Conservation (phyloP, 1,284 basidiomycete genomes). For the Exobasidium rhododendri region DNA sequence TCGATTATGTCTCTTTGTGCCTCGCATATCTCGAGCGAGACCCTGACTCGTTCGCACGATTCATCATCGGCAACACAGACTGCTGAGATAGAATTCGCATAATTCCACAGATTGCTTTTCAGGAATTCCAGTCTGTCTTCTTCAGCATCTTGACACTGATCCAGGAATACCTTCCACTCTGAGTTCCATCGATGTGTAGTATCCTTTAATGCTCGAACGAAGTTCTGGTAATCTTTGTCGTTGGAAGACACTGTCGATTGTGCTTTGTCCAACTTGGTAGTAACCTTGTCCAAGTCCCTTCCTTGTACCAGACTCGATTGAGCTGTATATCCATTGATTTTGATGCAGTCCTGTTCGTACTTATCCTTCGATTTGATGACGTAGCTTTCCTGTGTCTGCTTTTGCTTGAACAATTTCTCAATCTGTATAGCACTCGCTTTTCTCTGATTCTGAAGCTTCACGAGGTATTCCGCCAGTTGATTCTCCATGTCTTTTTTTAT, state of each 20-base stretch:
- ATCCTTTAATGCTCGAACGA: conserved; percentile 74
- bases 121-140: conserved; percentile 88
- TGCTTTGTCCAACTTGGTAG: conserved; percentile 79
- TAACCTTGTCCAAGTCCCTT: conserved; percentile 85
- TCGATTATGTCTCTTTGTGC: conserved; percentile 39
- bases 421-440: conserved; percentile 20
- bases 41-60: conserved; percentile 49
- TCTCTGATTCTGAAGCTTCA: conserved; percentile 8
- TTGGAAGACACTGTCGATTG: conserved; percentile 83
- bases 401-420: conserved; percentile 51
- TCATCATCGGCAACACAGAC: conserved; percentile 95
- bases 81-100: conserved; percentile 89
- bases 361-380: conserved; percentile 72
- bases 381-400: conserved; percentile 48
- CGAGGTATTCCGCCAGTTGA: conserved; percentile 45
- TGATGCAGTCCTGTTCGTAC: conserved; percentile 88
- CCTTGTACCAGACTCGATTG: conserved; percentile 90
- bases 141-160: conserved; percentile 88
- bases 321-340: conserved; percentile 92
- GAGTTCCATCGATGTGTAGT: conserved; percentile 84
- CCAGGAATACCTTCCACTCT: conserved; percentile 70
- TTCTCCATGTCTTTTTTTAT: conserved; percentile 75
- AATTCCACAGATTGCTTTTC: conserved; percentile 93
- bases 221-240: conserved; percentile 78
- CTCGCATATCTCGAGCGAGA: conserved; percentile 50